These are phyloP conservation scores for Linanthus parryae DNA, from an alignment of 148 eudicot species.

Conservation along the genomic window DNA sequence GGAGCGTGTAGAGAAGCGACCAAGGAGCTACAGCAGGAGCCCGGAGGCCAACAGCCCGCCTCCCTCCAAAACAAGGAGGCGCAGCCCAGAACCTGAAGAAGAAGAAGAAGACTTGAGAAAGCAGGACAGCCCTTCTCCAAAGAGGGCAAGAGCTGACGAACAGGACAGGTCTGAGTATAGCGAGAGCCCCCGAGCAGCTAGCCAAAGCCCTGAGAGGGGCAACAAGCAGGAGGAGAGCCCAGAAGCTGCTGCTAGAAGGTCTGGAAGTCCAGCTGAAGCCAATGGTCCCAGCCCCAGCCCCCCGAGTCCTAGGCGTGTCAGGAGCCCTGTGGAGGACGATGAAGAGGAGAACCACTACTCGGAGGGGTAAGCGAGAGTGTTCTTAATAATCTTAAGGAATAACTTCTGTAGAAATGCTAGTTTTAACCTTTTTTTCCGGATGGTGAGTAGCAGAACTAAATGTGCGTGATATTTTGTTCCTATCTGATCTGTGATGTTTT, in stretches of 20 bases:
- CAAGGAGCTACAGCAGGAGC: constrained; percentile 57
- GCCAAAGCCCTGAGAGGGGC: constrained; percentile 51
- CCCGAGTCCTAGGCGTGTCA: constrained; percentile 38
- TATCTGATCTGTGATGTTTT: too few species aligned
- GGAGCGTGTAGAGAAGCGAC: constrained; percentile 42
- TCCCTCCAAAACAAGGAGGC: constrained; percentile 46
- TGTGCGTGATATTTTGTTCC: too few species aligned
- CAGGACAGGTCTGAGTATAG: constrained; percentile 45
- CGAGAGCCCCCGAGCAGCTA: constrained; percentile 52
- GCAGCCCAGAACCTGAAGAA: constrained; percentile 50
- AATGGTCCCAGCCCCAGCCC: constrained; percentile 43
- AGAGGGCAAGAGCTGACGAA: constrained; percentile 23
- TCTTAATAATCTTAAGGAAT: too few species aligned
- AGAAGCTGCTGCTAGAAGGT: constrained; percentile 22
- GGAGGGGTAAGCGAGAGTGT: too few species aligned
- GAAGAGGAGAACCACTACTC: constrained; percentile 25
- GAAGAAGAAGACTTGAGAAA: constrained; percentile 29
- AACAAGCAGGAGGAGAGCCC: constrained; percentile 2
- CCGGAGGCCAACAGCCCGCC: constrained; percentile 43
- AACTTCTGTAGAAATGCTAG: too few species aligned
- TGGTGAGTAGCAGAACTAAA: too few species aligned
- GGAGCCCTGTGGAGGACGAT: constrained; percentile 29
- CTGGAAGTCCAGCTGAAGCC: constrained; percentile 41
- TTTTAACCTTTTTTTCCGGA: too few species aligned
- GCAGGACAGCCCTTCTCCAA: constrained; percentile 25